Evolutionary conservation across 768 basidiomycete species (phyloP), one percentile per base, ranked within the genome.

Genomic region (Mycena olivaceomarginata): DNA sequence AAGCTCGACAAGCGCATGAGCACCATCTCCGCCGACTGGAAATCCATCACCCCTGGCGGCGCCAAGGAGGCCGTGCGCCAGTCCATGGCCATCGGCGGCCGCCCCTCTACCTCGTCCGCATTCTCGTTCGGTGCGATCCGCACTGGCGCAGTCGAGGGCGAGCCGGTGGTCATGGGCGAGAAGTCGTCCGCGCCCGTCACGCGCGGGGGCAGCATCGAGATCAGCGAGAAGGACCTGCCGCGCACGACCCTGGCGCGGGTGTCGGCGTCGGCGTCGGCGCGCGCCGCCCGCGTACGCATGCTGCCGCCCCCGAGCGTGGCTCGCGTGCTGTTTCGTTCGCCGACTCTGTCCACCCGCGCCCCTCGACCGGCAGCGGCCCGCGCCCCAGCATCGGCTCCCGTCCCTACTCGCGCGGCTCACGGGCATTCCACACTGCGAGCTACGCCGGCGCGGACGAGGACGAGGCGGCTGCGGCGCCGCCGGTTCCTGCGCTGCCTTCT

Each of bases 1-100:
- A 90, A 88, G 12, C 84, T 97, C 83, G 95, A 97, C 86, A 92
- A 92, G 84, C 94, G 95, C 83, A 96, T 97, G 95, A 94, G 92
- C 2, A 94, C 93, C 65, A 95, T 96, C 79, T 93, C 92, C 8
- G 86, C 89, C 22, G 94, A 96, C 81, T 96, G 95, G 95, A 94
- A 93, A 83, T 89, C 90, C 59, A 92, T 96, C 80, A 91, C 93
- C 10, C 86, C 88, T 7, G 93, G 91, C 5, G 95, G 94, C 64
- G 96, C 95, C 0, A 87, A 88, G 25, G 94, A 93, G 45, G 96
- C 94, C 13, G 93, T 97, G 78, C 91, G 95, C 75, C 90, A 89
- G 79, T 93, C 91, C 57, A 92, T 95, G 40, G 93, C 90, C 46
- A 81, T 80, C n/a, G 88, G 91, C 41, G 84, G 85, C 64, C 31